Conservation (phyloP, 2,329 filamentous ascomycete species). For the Aspergillus candidus region DNA sequence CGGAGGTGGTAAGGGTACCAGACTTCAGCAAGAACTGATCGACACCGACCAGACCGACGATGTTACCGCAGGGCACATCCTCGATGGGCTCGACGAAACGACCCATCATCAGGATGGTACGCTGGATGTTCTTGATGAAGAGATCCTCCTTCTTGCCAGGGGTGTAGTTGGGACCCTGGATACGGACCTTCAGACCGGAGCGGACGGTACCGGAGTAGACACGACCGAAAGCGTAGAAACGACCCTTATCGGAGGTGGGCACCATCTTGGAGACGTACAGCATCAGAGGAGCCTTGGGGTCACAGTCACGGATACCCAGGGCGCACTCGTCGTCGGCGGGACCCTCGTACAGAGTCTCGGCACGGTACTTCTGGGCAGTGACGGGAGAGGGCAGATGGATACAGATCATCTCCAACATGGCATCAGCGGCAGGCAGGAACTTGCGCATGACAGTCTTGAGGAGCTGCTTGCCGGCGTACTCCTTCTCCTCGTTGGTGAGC, state of each 20-base stretch:
- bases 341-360: slow-evolving; percentile 98
- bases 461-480: slow-evolving; percentile 94
- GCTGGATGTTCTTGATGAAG: slow-evolving; percentile 99
- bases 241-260: slow-evolving; percentile 97
- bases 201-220: slow-evolving; percentile 98
- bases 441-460: slow-evolving; percentile 98
- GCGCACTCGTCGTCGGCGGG: slow-evolving; percentile 84
- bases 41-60: slow-evolving; percentile 97
- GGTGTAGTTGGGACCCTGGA: slow-evolving; percentile 97
- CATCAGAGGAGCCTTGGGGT: slow-evolving; percentile 98
- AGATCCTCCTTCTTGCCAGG: slow-evolving; percentile 98
- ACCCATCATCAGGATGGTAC: slow-evolving; percentile 99
- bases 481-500: slow-evolving; percentile 77
- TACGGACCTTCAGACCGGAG: slow-evolving; percentile 98
- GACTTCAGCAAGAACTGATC: slow-evolving; percentile 99
- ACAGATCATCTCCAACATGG: slow-evolving; percentile 99
- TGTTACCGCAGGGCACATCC: slow-evolving; percentile 98
- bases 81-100: slow-evolving; percentile 98
- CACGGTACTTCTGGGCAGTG: slow-evolving; percentile 95
- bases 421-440: slow-evolving; percentile 97
- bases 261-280: slow-evolving; percentile 99
- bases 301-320: slow-evolving; percentile 97
- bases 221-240: slow-evolving; percentile 99
- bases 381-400: slow-evolving; percentile 95
- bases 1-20: slow-evolving; percentile 94